Percentiles rank a stretch among this genome's conserved stretches.
Conservation (phyloP, 257 asterid genomes). For the Nicotiana knightiana region DNA sequence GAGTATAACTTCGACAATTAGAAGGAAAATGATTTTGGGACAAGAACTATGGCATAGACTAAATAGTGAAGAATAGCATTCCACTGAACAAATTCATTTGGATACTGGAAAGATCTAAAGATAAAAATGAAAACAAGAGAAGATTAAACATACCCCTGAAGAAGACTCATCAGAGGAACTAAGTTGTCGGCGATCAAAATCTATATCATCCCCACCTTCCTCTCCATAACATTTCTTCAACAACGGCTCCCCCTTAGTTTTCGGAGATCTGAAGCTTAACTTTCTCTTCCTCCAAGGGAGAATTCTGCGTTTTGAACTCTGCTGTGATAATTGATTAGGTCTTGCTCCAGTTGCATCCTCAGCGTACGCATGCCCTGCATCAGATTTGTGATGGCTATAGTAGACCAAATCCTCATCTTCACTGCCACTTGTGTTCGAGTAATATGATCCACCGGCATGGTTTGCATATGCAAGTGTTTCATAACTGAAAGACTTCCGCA, state of each 20-base stretch:
- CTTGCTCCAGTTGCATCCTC: slow-evolving; percentile 22
- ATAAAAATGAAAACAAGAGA: not conserved
- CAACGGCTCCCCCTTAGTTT: slow-evolving; percentile 69
- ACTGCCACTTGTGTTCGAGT: slow-evolving; percentile 40
- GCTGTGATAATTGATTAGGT: slow-evolving; percentile 24
- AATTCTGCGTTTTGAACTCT: slow-evolving; percentile 40
- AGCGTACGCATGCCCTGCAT: not conserved
- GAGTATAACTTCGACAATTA: not conserved
- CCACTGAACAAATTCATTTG: not conserved
- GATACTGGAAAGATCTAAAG: not conserved
- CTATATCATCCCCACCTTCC: slow-evolving; percentile 93
- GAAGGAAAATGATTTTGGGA: not conserved
- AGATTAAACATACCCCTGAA: slow-evolving; percentile 31
- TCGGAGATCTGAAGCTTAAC: slow-evolving; percentile 59
- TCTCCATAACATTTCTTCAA: slow-evolving; percentile 60
- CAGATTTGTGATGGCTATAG: slow-evolving; percentile 32
- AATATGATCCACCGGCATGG: slow-evolving; percentile 42
- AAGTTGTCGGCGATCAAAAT: slow-evolving; percentile 79
- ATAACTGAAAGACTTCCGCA: slow-evolving; percentile 47
- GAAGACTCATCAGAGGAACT: slow-evolving; percentile 68
- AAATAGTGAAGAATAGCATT: not conserved
- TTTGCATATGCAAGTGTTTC: slow-evolving; percentile 62
- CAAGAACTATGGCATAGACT: not conserved
- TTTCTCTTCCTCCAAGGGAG: slow-evolving; percentile 79
- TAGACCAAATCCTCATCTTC: slow-evolving; percentile 70